These are phyloP conservation scores for Russula brevipes DNA, from an alignment of 768 basidiomycete genomes.

Conservation along the genomic window DNA sequence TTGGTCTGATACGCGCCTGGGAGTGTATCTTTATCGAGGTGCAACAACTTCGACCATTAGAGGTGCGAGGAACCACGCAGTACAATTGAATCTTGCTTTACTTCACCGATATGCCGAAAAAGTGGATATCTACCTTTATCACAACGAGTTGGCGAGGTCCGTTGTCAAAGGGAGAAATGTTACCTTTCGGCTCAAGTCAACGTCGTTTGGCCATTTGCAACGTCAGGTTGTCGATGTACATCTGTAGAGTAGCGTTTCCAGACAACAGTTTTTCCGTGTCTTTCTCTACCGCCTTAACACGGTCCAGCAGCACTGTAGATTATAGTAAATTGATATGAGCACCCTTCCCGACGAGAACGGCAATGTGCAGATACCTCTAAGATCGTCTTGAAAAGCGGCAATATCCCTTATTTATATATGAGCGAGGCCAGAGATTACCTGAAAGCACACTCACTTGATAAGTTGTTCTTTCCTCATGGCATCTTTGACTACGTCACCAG, in stretches of 20 bases:
- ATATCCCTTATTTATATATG: conserved; percentile 53
- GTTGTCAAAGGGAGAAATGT: neutral
- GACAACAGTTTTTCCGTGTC: conserved; percentile 79
- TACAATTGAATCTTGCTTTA: neutral
- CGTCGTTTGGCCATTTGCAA: conserved; percentile 80
- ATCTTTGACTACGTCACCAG: conserved; percentile 66
- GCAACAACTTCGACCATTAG: neutral
- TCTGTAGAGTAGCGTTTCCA: conserved; percentile 77
- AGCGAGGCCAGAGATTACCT: neutral
- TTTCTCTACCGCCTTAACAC: conserved; percentile 63
- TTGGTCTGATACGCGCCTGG: neutral
- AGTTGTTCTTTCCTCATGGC: conserved; percentile 72
- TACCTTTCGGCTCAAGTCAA: conserved; percentile 32
- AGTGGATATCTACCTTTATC: neutral
- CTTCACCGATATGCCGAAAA: neutral
- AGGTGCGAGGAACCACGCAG: neutral
- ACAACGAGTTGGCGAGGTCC: neutral
- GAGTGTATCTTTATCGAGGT: neutral
- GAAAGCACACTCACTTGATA: conserved; percentile 53
- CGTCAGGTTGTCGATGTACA: conserved; percentile 87
- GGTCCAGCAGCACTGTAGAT: conserved; percentile 54
- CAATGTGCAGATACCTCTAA: conserved; percentile 48
- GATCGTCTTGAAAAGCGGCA: conserved; percentile 65
- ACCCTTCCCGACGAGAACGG: too few relatives aligned
- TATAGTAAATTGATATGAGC: conserved; percentile 1